phyloP scores from a whole-genome alignment of 768 basidiomycete species.

The Holtermanniella nyarrowii region DNA sequence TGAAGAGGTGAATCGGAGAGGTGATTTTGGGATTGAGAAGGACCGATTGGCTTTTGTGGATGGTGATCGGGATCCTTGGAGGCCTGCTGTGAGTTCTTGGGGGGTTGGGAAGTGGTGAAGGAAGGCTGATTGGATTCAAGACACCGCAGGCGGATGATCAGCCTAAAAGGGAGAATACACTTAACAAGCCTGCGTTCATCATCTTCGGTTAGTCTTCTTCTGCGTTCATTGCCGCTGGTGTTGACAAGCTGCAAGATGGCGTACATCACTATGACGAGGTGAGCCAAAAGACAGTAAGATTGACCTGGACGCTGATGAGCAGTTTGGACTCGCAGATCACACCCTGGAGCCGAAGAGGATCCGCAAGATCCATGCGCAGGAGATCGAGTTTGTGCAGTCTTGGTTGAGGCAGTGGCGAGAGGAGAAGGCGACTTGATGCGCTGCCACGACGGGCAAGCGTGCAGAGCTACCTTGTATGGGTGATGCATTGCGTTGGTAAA shows the following conservation, averaged over 20 bases:
- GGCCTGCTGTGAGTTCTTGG: constrained; percentile 48
- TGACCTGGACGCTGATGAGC: constrained; percentile 3
- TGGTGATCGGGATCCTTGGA: constrained; percentile 63
- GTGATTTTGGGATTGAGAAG: constrained; percentile 70
- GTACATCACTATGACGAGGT: constrained; percentile 40
- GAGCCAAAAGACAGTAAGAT: neutral
- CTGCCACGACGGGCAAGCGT: too few relatives aligned
- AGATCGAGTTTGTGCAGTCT: constrained; percentile 62
- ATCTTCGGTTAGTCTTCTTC: constrained; percentile 58
- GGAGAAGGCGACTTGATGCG: constrained; percentile 7
- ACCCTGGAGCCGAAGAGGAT: constrained; percentile 66
- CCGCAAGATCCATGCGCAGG: constrained; percentile 65
- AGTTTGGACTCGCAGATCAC: constrained; percentile 61
- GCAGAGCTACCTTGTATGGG: too few relatives aligned
- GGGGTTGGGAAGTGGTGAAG: constrained; percentile 1
- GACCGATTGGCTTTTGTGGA: constrained; percentile 73
- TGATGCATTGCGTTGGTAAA: too few relatives aligned
- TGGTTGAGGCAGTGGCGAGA: constrained; percentile 55
- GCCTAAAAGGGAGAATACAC: constrained; percentile 56
- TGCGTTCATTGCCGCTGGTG: neutral
- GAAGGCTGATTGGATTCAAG: constrained; percentile 7
- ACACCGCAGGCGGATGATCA: constrained; percentile 45
- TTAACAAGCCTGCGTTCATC: constrained; percentile 68
- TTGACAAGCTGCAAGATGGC: constrained; percentile 21
- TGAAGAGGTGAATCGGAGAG: constrained; percentile 67